Evolutionary conservation across 805 yeast genomes (phyloP).

Genomic region (Cyberlindnera galapagoensis): DNA sequence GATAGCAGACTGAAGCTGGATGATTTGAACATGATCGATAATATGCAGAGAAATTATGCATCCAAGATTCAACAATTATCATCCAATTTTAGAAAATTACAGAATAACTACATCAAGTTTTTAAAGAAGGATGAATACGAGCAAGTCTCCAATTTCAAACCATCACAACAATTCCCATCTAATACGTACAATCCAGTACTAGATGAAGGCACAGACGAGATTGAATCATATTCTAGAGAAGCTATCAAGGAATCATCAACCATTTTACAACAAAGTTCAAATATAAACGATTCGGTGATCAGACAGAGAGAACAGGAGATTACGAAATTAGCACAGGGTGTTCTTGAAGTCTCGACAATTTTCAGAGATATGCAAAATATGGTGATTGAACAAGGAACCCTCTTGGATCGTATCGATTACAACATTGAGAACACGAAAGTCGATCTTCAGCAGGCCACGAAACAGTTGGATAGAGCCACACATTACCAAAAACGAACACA

Average conservation of each 20-base stretch:
- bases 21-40: conserved; percentile 64
- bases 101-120: conserved; percentile 81
- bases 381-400: conserved; percentile 93
- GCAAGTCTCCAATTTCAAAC: conserved; percentile 27
- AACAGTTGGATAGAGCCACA: conserved; percentile 71
- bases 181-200: conserved; percentile 21
- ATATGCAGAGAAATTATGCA: conserved; percentile 81
- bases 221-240: conserved; percentile 47
- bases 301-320: conserved; percentile 85
- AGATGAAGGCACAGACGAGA: conserved; percentile 31
- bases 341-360: conserved; percentile 85
- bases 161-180: background rate
- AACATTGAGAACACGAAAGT: conserved; percentile 76
- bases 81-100: conserved; percentile 75
- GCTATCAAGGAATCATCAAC: conserved; percentile 45
- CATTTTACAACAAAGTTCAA: conserved; percentile 26
- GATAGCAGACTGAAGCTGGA: conserved; percentile 26
- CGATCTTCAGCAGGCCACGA: conserved; percentile 70
- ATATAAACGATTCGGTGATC: conserved; percentile 36
- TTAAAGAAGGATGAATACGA: conserved; percentile 75
- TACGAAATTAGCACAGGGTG: conserved; percentile 87
- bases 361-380: conserved; percentile 88
- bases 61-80: conserved; percentile 74
- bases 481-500: conserved; percentile 81
- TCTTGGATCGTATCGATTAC: conserved; percentile 90